Percentiles rank a stretch among this genome's conserved stretches.
Conservation (phyloP, 2,329 filamentous ascomycete species). For the Allantophomopsis lycopodina region DNA sequence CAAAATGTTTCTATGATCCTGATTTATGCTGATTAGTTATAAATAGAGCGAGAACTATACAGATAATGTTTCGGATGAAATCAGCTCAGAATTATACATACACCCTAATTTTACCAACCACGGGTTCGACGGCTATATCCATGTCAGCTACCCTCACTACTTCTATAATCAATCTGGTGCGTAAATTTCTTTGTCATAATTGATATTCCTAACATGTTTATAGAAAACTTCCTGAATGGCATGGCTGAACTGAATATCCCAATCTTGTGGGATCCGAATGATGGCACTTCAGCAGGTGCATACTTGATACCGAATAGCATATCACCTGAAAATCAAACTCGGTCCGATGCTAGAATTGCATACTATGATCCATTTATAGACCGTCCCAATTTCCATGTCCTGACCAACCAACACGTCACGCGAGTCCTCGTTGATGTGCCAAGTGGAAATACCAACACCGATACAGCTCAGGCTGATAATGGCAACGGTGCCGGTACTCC, state of each 20-base stretch:
- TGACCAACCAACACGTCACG: conserved; percentile 24
- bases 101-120: conserved; percentile 16
- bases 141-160: conserved; percentile 24
- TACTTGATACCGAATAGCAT: conserved; percentile 24
- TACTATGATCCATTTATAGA: conserved; percentile 23
- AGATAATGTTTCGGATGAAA: conserved; percentile 9
- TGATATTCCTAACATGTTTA: no score
- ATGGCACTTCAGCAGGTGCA: conserved; percentile 21
- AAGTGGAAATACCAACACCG: conserved; percentile 2
- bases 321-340: conserved; percentile 23
- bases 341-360: conserved; percentile 24
- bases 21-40: no score
- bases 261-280: conserved; percentile 21
- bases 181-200: conserved; percentile 1
- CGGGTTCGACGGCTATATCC: conserved; percentile 21
- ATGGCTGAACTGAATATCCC: conserved; percentile 23
- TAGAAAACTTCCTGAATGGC: conserved; percentile 24
- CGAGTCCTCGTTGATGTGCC: conserved; percentile 16
- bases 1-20: no score
- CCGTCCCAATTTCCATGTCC: conserved; percentile 24
- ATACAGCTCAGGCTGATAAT: no score
- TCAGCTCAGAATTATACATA: conserved; percentile 12
- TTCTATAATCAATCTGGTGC: conserved; percentile 26
- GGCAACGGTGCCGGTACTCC: no score
- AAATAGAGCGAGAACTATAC: conserved; percentile 22